Percentiles rank a stretch among this genome's conserved stretches.
Conservation (phyloP, 2,329 filamentous ascomycete species). For the Penicillium aurantiogriseum region DNA sequence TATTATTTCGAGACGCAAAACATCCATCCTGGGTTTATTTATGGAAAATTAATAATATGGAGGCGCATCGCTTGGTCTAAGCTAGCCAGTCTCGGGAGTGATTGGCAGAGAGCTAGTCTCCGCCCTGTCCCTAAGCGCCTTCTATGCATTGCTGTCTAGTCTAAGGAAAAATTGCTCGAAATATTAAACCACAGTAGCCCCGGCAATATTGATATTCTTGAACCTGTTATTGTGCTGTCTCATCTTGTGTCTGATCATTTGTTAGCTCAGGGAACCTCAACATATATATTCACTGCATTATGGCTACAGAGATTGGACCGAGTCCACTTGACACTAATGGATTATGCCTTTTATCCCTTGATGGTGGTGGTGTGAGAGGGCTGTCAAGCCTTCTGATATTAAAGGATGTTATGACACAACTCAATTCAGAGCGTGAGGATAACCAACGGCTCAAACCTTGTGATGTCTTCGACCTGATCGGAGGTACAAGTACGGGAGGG, state of each 20-base stretch:
- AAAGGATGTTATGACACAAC: conserved; percentile 33
- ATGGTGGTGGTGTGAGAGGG: conserved; percentile 44
- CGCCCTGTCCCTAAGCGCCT: conserved; percentile 2
- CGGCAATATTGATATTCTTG: neutral
- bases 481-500: conserved; percentile 27
- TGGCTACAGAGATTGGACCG: neutral
- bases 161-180: neutral
- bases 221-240: no score
- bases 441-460: conserved; percentile 17
- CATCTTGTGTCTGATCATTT: neutral
- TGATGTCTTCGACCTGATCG: conserved; percentile 24
- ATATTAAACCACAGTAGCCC: neutral
- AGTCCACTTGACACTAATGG: conserved; percentile 12
- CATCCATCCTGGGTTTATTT: neutral
- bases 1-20: no score
- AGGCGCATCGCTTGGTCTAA: neutral
- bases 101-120: neutral
- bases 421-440: conserved; percentile 25
- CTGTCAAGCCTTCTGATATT: conserved; percentile 41
- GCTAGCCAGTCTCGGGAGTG: neutral
- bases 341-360: conserved; percentile 25
- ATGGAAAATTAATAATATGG: neutral
- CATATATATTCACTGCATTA: neutral
- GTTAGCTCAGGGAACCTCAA: neutral
- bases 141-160: neutral